Percentiles rank a stretch among this genome's conserved stretches.
Evolutionary conservation across 768 basidiomycete species (phyloP).

Genomic region (Boletellus ananiceps): DNA sequence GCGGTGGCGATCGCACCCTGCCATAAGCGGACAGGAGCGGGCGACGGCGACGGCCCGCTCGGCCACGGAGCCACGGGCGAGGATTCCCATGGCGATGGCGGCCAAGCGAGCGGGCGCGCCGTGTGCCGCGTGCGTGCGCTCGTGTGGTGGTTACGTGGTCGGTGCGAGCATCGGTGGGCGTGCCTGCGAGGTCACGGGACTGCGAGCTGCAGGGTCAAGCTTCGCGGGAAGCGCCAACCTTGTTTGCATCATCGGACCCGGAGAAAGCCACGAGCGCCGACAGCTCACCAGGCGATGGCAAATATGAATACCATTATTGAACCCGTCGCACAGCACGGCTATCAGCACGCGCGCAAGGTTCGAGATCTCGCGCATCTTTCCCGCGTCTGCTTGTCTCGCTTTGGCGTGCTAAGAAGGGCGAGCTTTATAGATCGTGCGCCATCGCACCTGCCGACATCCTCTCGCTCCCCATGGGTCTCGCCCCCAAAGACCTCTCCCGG

Average conservation of each 20-base stretch:
- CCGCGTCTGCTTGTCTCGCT: no score
- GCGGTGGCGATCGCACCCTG: no score
- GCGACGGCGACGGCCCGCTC: no score
- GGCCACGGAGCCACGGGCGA: no score
- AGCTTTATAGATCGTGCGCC: constrained; percentile 31
- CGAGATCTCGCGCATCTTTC: constrained; percentile 14
- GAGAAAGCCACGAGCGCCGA: constrained; percentile 28
- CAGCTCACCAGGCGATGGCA: constrained; percentile 27
- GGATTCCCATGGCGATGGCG: no score
- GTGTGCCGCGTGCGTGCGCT: background rate
- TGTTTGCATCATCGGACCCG: constrained; percentile 17
- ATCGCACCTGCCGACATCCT: no score
- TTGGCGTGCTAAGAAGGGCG: no score
- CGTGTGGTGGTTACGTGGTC: no score
- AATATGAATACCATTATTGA: constrained; percentile 23
- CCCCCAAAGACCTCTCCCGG: constrained; percentile 32
- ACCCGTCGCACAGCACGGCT: constrained; percentile 28
- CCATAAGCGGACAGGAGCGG: no score
- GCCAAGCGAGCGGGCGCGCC: no score
- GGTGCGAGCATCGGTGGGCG: no score
- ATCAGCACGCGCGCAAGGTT: constrained; percentile 7
- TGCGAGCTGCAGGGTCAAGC: constrained; percentile 12
- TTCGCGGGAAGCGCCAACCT: constrained; percentile 20
- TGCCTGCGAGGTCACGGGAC: no score
- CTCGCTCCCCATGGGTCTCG: constrained; percentile 22